phyloP scores from a whole-genome alignment of 257 asterid species.

The Solanum corneliomulleri region DNA sequence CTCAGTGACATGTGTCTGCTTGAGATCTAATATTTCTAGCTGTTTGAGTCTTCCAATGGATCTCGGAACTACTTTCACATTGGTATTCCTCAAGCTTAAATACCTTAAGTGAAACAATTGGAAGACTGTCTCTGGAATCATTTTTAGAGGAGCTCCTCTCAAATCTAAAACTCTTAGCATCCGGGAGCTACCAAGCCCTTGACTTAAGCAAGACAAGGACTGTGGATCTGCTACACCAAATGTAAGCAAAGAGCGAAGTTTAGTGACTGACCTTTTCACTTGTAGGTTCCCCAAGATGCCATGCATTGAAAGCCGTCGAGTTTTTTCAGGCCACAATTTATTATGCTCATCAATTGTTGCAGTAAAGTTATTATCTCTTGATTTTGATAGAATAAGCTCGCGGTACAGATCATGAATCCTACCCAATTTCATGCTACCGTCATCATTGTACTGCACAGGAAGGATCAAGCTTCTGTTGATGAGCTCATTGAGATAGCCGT shows the following conservation, averaged over 20 bases:
- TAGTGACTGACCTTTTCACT: background rate
- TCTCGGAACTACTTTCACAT: constrained; percentile 6
- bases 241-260: constrained; percentile 14
- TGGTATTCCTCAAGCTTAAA: constrained; percentile 20
- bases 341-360: constrained; percentile 1
- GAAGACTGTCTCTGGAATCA: constrained; percentile 8
- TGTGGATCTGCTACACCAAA: constrained; percentile 4
- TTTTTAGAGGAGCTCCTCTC: constrained; percentile 9
- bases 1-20: constrained; percentile 14
- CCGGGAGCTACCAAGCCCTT: constrained; percentile 1
- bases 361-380: constrained; percentile 11
- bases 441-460: constrained; percentile 10
- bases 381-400: constrained; percentile 16
- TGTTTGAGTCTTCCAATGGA: constrained; percentile 14
- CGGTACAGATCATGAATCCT: constrained; percentile 20
- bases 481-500: constrained; percentile 32
- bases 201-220: constrained; percentile 3
- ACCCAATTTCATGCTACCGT: constrained; percentile 18
- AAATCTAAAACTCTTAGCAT: constrained; percentile 19
- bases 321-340: constrained; percentile 6
- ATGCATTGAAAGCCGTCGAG: constrained; percentile 21
- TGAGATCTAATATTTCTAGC: constrained; percentile 24
- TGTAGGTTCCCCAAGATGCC: background rate
- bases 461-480: constrained; percentile 23
- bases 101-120: constrained; percentile 7